Conservation (phyloP, 2,329 filamentous ascomycete genomes). For the Harringtonia aguacate region DNA sequence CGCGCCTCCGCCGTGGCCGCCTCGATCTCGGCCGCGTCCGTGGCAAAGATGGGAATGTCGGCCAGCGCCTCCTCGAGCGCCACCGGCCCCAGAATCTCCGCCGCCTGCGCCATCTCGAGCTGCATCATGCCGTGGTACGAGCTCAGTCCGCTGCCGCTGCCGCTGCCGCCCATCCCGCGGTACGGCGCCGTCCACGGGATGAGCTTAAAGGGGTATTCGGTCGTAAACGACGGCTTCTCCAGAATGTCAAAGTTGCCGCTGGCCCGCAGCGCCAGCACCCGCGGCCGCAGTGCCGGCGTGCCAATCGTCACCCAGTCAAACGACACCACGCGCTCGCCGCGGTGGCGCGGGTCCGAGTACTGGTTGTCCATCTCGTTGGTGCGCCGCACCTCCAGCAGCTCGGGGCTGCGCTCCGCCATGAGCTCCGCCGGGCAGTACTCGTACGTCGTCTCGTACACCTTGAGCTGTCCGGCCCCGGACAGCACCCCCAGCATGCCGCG, state of each 20-base stretch:
- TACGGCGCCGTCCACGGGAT: slow-evolving; percentile 51
- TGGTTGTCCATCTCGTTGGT: slow-evolving; percentile 53
- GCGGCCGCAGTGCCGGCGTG: slow-evolving; percentile 42
- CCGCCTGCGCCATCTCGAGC: slow-evolving; percentile 43
- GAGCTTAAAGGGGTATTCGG: slow-evolving; percentile 48
- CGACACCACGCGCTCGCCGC: slow-evolving; percentile 52
- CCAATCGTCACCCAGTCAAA: slow-evolving; percentile 57
- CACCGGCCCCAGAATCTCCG: slow-evolving; percentile 42
- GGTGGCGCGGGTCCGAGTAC: slow-evolving; percentile 38
- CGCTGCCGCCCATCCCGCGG: slow-evolving; percentile 43
- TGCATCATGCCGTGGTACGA: slow-evolving; percentile 47
- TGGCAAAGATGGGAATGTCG: slow-evolving; percentile 46
- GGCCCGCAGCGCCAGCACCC: slow-evolving; percentile 48
- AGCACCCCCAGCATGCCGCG: slow-evolving; percentile 50
- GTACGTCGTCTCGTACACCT: slow-evolving; percentile 46
- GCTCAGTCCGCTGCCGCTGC: too few species aligned
- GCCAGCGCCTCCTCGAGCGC: slow-evolving; percentile 42
- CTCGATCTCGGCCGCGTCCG: slow-evolving; percentile 31
- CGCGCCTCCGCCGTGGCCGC: slow-evolving; percentile 31
- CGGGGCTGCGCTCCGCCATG: slow-evolving; percentile 36
- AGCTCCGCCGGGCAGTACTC: slow-evolving; percentile 34
- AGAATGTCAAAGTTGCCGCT: slow-evolving; percentile 52
- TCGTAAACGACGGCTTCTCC: slow-evolving; percentile 47
- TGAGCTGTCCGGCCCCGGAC: slow-evolving; percentile 52
- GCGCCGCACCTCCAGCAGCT: slow-evolving; percentile 47